Evolutionary conservation across 352 stramenopile genomes (phyloP), one percentile per base, ranked within the genome.

Genomic region (Pythium pyrilobum): DNA sequence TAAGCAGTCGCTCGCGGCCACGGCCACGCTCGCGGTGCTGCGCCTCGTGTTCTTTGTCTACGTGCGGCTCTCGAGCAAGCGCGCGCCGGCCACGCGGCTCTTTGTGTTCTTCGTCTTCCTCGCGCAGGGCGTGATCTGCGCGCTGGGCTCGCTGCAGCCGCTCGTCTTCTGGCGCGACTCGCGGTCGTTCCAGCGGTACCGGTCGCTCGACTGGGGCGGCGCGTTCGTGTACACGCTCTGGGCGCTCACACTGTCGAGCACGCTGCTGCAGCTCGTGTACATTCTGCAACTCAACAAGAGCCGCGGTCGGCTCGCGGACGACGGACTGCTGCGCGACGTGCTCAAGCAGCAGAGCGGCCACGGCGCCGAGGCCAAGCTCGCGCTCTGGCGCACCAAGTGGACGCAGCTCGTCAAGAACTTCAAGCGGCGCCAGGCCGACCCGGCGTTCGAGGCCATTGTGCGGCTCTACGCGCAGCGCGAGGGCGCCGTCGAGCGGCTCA

Each of bases 101-200:
- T 91, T 93, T 54, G 80, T 93, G 21, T 89, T 93, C 52, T 66
- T 86, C 24, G 79, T 90, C 27, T 87, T 85, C 13, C 75, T 90
- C 16, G 34, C 70, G 7, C 71, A 91, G 50, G 66, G 67, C 25
- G 41, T 69, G 10, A 59, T 72, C 2, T 72, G 60, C 31, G 69
- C 69, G 20, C 52, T 87, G 25, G 70, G 64, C 13, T 81, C 77
- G 29, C 55, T 91, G 40, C 81, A 89, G 70, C 75, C 71, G 39
- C 54, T 89, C 28, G 59, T 91, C 33, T 91, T 77, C 56, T 70
- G 71, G 52, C 69, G 82, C 42, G 73, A 88, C 28, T 43, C 47
- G 24, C 52, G 52, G 51, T 74, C 71, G 12, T 93, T 90, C 59
- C 23, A 48, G 12, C 65, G 58, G 41, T 77, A 76, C 29, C 74